Base-by-base conservation (phyloP, 83 land plant species). In the Diphasiastrum complanatum region DNA sequence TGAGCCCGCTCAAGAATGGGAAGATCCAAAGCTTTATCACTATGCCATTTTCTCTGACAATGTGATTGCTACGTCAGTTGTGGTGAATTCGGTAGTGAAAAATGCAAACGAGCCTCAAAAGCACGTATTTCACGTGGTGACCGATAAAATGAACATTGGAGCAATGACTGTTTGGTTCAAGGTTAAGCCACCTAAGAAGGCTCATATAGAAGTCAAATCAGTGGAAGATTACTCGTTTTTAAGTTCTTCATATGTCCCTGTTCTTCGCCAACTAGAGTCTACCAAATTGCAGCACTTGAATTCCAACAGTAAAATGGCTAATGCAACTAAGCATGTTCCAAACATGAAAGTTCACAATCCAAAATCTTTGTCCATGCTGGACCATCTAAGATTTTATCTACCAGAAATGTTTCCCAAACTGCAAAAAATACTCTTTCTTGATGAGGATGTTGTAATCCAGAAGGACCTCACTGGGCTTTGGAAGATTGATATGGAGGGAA, bases 281-380 rank as follows among this genome's bases (percentile, higher is more conserved):
- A 84, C 86, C 14, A 76, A 83, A 4, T 50, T 80, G 54, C 86
- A 76, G 63, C 50, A 54, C 47, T 83, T 80, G 60, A 76, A 83
- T 51, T 83, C 74, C 58, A 76, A 83, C 64, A 83, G 80, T 49
- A 78, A 76, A 67, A 51, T 79, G 34, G 83, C 79, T 63, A 83
- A 83, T 53, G 86, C 86, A 8, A 83, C 86, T 28, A 83, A 83
- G 71, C 83, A 83, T 45, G 82, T 83, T 0, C 51, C 68, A 16
- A 83, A 83, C 40, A 83, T 83, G 86, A 83, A 83, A 55, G 79
- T 80, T 46, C 78, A 81, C 49, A 83, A 83, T 54, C 87, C 87
- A 12, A 83, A 83, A 63, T 83, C 80, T 53, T 36, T 83, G 32
- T 83, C 87, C 6, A 83, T 83, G 78, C 65, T 83, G 38, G 80